A percentile compares a stretch with the other conserved stretches of the same genome.
Conservation (phyloP, 2,329 filamentous ascomycete species). For the Lasiodiplodia sp. region DNA sequence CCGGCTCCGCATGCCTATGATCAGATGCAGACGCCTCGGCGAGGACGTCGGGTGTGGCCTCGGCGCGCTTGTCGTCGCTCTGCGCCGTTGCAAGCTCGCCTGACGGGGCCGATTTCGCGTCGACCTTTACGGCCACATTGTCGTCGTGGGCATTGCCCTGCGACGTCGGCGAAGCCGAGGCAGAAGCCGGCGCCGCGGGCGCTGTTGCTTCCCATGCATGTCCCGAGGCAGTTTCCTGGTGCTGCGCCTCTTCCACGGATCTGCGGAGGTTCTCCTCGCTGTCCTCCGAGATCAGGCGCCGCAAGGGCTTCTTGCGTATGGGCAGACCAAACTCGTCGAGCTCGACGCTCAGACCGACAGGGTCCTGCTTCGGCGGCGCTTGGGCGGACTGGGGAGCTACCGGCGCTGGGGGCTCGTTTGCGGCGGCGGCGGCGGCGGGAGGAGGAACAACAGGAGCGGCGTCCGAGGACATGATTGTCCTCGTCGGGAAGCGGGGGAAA, state of each 20-base stretch:
- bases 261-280: conserved; percentile 36
- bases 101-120: conserved; percentile 13
- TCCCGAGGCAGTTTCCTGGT: conserved; percentile 35
- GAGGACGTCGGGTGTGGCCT: conserved; percentile 9
- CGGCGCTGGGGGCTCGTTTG: conserved; percentile 7
- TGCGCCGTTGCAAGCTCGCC: conserved; percentile 2
- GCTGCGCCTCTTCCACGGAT: conserved; percentile 40
- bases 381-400: conserved; percentile 15
- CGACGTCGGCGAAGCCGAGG: background rate
- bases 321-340: conserved; percentile 77
- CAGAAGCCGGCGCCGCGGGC: conserved; percentile 11
- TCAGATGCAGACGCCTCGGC: conserved; percentile 11
- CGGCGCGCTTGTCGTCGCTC: conserved; percentile 2
- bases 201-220: conserved; percentile 8
- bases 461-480: conserved; percentile 16
- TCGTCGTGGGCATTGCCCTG: background rate
- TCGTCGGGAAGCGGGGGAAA: background rate
- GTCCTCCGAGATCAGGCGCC: conserved; percentile 40
- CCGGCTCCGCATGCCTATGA: conserved; percentile 38
- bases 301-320: conserved; percentile 52
- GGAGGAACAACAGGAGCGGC: conserved; percentile 3
- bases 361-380: conserved; percentile 14
- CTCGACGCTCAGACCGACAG: conserved; percentile 47
- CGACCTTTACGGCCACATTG: conserved; percentile 3
- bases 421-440: background rate